Evolutionary conservation across 345 rosid species (phyloP).

Genomic region (Rhodamnia argentea): DNA sequence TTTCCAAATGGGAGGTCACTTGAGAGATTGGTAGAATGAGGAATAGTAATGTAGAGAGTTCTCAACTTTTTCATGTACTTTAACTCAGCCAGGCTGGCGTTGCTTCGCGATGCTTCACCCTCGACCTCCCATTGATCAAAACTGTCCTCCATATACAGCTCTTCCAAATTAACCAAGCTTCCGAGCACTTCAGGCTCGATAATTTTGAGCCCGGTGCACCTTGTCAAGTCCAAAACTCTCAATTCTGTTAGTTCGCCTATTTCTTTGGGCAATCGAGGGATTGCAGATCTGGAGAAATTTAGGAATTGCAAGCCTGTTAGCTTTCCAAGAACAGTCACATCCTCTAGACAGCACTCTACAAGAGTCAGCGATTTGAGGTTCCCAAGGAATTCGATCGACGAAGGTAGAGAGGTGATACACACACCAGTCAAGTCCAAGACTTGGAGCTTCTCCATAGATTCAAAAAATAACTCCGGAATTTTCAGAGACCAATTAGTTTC

Average conservation of each 20-base stretch:
- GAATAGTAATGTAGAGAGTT: neutral
- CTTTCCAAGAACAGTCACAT: neutral
- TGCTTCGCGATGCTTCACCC: neutral
- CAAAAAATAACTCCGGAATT: slow-evolving; percentile 5
- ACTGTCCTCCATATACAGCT: neutral
- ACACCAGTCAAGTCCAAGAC: neutral
- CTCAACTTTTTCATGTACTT: slow-evolving; percentile 1
- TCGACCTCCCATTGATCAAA: slow-evolving; percentile 9
- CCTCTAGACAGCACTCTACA: neutral
- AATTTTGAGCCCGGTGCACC: neutral
- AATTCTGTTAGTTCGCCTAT: slow-evolving; percentile 4
- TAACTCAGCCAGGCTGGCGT: slow-evolving; percentile 13
- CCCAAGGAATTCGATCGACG: neutral
- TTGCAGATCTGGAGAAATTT: neutral
- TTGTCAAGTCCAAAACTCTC: neutral
- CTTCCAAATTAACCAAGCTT: slow-evolving; percentile 15
- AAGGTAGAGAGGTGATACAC: neutral
- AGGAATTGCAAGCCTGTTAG: slow-evolving; percentile 4
- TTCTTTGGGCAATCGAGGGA: slow-evolving; percentile 5
- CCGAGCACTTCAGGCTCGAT: slow-evolving; percentile 4
- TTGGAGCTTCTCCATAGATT: slow-evolving; percentile 1
- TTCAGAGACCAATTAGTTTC: neutral
- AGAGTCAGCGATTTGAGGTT: slow-evolving; percentile 8
- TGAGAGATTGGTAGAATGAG: neutral
- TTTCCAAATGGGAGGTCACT: neutral